phyloP scores from a whole-genome alignment of 352 stramenopile species.

The Globisporangium rhizosaccharum region DNA sequence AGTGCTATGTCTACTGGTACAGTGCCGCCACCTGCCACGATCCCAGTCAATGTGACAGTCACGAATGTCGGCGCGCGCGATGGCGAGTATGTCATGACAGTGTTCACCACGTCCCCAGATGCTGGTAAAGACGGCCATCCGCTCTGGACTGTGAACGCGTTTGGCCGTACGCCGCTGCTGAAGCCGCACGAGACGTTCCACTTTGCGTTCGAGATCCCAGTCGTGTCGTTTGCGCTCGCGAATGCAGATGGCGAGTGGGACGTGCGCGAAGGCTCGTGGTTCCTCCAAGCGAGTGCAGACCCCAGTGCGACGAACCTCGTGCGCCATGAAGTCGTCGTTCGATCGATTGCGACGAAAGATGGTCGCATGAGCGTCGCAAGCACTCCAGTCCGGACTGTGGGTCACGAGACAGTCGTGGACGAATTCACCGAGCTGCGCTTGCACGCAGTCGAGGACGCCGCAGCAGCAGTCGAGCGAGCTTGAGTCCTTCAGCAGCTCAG shows the following conservation, averaged over 20 bases:
- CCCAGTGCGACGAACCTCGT: slow-evolving; percentile 5
- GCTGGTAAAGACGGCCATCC: slow-evolving; percentile 27
- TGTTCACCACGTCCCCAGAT: slow-evolving; percentile 28
- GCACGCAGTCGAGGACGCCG: not conserved
- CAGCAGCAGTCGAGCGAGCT: not conserved
- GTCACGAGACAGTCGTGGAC: not conserved
- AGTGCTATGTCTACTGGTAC: slow-evolving; percentile 10
- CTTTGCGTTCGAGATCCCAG: slow-evolving; percentile 28
- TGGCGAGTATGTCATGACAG: slow-evolving; percentile 38
- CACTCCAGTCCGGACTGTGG: not conserved
- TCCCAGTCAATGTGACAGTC: slow-evolving; percentile 28
- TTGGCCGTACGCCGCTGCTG: slow-evolving; percentile 44
- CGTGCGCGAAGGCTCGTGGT: slow-evolving; percentile 36
- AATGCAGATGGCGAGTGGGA: slow-evolving; percentile 30
- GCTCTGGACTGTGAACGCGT: slow-evolving; percentile 45
- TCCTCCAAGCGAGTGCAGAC: slow-evolving; percentile 20
- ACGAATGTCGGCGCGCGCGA: slow-evolving; percentile 34
- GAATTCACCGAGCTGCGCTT: not conserved
- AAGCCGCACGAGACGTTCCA: slow-evolving; percentile 15
- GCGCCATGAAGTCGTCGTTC: slow-evolving; percentile 24
- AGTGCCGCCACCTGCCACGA: slow-evolving; percentile 5
- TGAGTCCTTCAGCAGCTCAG: not conserved
- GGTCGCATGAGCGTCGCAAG: no score
- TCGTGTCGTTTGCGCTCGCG: slow-evolving; percentile 35
- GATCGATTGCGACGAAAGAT: not conserved